Evolutionary conservation across 225 moss, liverwort and hornwort species (phyloP), one percentile per base, ranked within the genome.

Genomic region (Pseudoscleropodium purum): DNA sequence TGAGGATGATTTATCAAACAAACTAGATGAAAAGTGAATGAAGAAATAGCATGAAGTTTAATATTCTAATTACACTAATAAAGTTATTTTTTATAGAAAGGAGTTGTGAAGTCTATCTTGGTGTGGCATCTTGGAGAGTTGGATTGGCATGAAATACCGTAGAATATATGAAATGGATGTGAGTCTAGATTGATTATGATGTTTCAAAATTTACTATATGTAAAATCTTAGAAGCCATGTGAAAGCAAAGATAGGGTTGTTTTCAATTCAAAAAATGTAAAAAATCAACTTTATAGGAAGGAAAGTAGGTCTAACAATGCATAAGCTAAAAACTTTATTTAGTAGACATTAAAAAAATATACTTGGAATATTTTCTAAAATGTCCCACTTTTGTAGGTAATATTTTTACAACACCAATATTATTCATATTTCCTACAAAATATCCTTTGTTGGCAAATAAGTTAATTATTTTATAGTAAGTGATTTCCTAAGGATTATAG

Each of bases 321-420:
- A 0, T 37, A 36, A 15, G 10, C 2, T 78, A 1, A 56, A 78
- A 79, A 6, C 2, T 26, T n/a, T 56, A 79, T 57, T 37, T 57
- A 9, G 4, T 16, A 0, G 26, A 26, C 2, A 57, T 16, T 52
- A 4, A 56, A 37, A 54, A 15, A 37, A 10, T 10, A 25, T 15
- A 6, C 0, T 56, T 26, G 2, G 0, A n/a, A n/a, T 57, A 4
- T n/a, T 79, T 18, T n/a, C 0, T 26, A 5, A 57, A n/a, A n/a
- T 16, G 1, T 57, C 4, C 6, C 0, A n/a, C 26, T 79, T 26
- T n/a, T 56, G 2, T 25, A 16, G 16, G 60, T 60, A 0, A 79
- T 37, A 16, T 54, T 37, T 4, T 15, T 37, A 56, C 9, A 54
- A 37, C 4, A 25, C 1, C 6, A 15, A 1, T 25, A 16, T 10